phyloP scores from a whole-genome alignment of 768 basidiomycete species.

The Podaxis pistillaris region DNA sequence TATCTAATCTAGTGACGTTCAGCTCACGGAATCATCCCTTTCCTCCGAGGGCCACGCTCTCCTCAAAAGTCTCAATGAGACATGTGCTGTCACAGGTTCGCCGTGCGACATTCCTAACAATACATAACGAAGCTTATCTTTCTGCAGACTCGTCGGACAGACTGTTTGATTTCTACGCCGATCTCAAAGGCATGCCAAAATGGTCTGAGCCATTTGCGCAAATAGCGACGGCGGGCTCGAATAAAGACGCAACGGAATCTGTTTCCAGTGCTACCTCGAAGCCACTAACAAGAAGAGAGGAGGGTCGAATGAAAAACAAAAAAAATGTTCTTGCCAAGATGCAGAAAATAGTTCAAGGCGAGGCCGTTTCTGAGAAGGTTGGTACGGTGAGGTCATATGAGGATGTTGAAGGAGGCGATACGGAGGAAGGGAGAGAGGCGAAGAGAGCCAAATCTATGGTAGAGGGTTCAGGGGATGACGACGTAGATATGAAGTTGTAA shows the following conservation, averaged over 20 bases:
- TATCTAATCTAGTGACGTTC: neutral
- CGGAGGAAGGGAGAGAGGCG: conserved; percentile 15
- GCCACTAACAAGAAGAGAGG: conserved; percentile 2
- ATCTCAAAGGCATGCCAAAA: conserved; percentile 12
- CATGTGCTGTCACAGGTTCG: neutral
- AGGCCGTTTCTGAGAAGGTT: neutral
- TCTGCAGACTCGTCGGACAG: neutral
- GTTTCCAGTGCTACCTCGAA: neutral
- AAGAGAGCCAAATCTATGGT: conserved; percentile 19
- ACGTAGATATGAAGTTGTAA: conserved; percentile 1
- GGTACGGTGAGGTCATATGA: conserved; percentile 3
- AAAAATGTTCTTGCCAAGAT: conserved; percentile 9
- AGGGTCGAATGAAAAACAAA: conserved; percentile 10
- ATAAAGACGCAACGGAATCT: neutral
- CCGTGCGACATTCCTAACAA: neutral
- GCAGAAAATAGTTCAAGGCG: neutral
- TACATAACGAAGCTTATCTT: neutral
- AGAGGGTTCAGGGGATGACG: neutral
- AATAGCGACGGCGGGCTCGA: neutral
- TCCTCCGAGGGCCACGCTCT: neutral
- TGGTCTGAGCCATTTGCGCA: conserved; percentile 9
- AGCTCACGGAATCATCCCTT: neutral
- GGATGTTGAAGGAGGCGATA: conserved; percentile 5
- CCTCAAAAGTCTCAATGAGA: neutral
- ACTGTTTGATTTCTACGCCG: conserved; percentile 7